Percentiles rank a stretch among this genome's conserved stretches.
These are phyloP conservation scores for Saxophila tyrrhenica DNA, from an alignment of 495 filamentous ascomycete species.

Conservation along the genomic window DNA sequence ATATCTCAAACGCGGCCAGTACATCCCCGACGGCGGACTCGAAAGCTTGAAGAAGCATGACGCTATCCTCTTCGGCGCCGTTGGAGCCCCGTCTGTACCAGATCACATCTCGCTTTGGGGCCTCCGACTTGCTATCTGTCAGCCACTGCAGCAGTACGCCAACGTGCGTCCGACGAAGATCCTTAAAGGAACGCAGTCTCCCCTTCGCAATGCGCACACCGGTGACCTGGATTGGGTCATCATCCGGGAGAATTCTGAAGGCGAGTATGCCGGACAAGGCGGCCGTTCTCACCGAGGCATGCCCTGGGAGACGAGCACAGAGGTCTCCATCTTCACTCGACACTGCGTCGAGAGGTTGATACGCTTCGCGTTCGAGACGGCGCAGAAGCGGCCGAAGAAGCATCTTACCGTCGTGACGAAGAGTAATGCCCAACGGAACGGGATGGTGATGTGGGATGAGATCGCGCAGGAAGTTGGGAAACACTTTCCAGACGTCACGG, in stretches of 20 bases:
- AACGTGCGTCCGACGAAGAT: constrained; percentile 32
- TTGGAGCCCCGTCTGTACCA: constrained; percentile 30
- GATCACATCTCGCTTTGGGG: constrained; percentile 34
- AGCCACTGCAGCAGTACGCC: constrained; percentile 31
- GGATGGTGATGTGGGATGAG: constrained; percentile 34
- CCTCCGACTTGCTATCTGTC: constrained; percentile 34
- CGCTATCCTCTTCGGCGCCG: constrained; percentile 33
- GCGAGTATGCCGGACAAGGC: constrained; percentile 32
- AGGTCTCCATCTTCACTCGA: constrained; percentile 31
- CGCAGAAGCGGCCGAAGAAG: constrained; percentile 25
- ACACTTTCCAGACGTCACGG: constrained; percentile 28
- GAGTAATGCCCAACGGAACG: constrained; percentile 31
- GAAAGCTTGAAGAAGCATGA: constrained; percentile 29
- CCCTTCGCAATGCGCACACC: constrained; percentile 19
- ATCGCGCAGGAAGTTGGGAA: constrained; percentile 27
- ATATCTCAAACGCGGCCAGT: constrained; percentile 27
- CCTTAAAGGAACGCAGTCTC: constrained; percentile 26
- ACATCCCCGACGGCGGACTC: constrained; percentile 30
- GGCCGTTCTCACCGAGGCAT: constrained; percentile 24
- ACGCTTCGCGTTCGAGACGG: constrained; percentile 32
- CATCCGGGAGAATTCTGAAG: constrained; percentile 33
- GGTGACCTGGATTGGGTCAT: constrained; percentile 33
- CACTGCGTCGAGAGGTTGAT: constrained; percentile 30
- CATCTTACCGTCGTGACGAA: constrained; percentile 34
- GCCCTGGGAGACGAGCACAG: constrained; percentile 25